Percentiles rank a stretch among this genome's conserved stretches.
Conservation (phyloP, 495 filamentous ascomycete species). For the Penicillium cosmopolitanum region DNA sequence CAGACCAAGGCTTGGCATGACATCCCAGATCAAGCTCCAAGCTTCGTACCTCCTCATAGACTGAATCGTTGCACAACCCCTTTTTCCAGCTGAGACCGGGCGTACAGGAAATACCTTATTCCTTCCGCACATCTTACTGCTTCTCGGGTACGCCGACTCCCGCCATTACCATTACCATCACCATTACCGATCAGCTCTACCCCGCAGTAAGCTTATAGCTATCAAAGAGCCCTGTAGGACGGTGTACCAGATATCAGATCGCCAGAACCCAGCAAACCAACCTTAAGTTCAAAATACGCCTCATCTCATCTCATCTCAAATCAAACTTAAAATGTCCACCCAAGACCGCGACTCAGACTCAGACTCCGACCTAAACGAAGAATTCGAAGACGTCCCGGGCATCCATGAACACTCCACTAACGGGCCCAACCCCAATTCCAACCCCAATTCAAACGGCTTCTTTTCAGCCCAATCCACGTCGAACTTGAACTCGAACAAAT, state of each 20-base stretch:
- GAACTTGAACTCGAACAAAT: background rate
- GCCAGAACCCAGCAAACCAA: too few relatives aligned
- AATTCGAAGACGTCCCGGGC: constrained; percentile 31
- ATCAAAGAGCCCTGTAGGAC: background rate
- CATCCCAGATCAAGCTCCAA: constrained; percentile 25
- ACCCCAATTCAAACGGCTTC: background rate
- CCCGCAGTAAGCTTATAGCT: background rate
- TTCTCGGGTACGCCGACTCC: background rate
- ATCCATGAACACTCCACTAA: background rate
- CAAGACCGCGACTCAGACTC: constrained; percentile 21
- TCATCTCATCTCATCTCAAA: too few relatives aligned
- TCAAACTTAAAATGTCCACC: background rate
- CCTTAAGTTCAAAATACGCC: too few relatives aligned
- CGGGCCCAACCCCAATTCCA: background rate
- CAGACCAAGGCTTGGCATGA: constrained; percentile 49
- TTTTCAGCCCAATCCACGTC: background rate
- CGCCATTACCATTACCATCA: background rate
- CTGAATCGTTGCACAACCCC: background rate
- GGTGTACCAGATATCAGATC: too few relatives aligned
- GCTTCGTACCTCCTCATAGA: background rate
- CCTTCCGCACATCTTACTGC: background rate
- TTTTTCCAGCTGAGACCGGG: background rate
- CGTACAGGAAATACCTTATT: background rate
- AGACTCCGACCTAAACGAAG: constrained; percentile 25
- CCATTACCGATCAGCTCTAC: background rate